Base-by-base conservation (phyloP, 1,284 basidiomycete genomes). In the Phylloboletellus chloephorus region DNA sequence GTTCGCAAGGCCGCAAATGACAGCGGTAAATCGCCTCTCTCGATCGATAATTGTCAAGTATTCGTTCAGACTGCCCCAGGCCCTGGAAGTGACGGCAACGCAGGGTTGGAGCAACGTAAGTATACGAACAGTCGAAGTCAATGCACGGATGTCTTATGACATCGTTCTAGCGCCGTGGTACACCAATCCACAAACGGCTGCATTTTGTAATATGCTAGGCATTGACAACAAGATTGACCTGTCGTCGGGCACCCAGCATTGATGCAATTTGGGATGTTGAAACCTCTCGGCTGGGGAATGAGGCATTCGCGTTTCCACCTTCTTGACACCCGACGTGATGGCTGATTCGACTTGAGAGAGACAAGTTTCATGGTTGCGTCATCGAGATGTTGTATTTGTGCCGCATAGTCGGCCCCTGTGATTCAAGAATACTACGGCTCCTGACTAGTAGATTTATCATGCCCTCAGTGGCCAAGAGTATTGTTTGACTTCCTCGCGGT, bases 101-200 rank as follows among this genome's bases (percentile, higher is more conserved):
- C 60, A 23, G 61, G 56, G 32, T 49, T 52, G 36, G 60, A 62
- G 38, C 78, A 78, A 61, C 79, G 81, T 79, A 55, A 63, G 73
- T 67, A 32, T 35, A 32, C 13, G 50, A 52, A 23, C 23, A 31
- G 34, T 30, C 5, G 31, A 30, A 15, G 13, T 35, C 16, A 38
- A 23, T 39, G 21, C 11, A 34, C 34, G 3, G 23, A 26, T n/a
- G n/a, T 47, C 16, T 38, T 41, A 48, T 12, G 29, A 41, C 36
- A 10, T 29, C 24, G 11, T 38, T n/a, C 10, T 39, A 58, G 53
- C 56, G 5, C 53, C 56, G 2, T 46, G 29, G 20, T 60, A 89
- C 63, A 81, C 82, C 5, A 97, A 96, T 56, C 87, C 89, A 7
- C 95, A 98, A 58, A 98, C 94, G 0, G 79, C 80, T 41, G 83